Percentiles rank a stretch among this genome's conserved stretches.
phyloP scores from a whole-genome alignment of 129 eudicot species.

The Cynara cardunculus region DNA sequence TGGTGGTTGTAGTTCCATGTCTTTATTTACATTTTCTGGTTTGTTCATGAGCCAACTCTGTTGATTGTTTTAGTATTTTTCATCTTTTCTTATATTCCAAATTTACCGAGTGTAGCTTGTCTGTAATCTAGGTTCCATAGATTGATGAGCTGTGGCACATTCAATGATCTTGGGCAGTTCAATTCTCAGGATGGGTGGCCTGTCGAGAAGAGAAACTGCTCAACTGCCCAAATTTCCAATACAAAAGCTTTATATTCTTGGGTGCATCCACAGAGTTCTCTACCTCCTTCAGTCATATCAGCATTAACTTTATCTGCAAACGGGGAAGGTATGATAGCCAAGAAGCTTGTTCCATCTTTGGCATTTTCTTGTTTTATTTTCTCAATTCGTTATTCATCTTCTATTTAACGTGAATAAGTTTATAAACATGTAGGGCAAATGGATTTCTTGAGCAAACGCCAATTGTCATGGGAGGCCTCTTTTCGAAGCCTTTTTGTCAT shows the following conservation, averaged over 20 bases:
- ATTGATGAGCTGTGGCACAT: conserved; percentile 50
- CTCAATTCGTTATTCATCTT: not conserved
- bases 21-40: not conserved
- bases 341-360: not conserved
- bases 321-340: conserved; percentile 55
- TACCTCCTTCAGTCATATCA: conserved; percentile 77
- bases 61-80: not conserved
- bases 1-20: not conserved
- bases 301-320: conserved; percentile 55
- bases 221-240: conserved; percentile 29
- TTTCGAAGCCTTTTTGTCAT: conserved; percentile 84
- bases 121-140: conserved; percentile 69
- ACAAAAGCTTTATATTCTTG: conserved; percentile 58
- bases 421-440: conserved; percentile 41
- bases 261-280: conserved; percentile 83
- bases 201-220: conserved; percentile 20
- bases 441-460: conserved; percentile 83
- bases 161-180: conserved; percentile 20
- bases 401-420: not conserved
- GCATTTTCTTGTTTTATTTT: not conserved
- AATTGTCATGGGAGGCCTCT: conserved; percentile 81
- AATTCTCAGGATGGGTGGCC: conserved; percentile 25
- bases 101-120: not conserved
- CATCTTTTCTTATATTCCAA: not conserved
- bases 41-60: not conserved